A percentile compares a stretch with the other conserved stretches of the same genome.
These are phyloP conservation scores for Fusarium multiceps DNA, from an alignment of 2,329 filamentous ascomycete genomes.

Conservation along the genomic window DNA sequence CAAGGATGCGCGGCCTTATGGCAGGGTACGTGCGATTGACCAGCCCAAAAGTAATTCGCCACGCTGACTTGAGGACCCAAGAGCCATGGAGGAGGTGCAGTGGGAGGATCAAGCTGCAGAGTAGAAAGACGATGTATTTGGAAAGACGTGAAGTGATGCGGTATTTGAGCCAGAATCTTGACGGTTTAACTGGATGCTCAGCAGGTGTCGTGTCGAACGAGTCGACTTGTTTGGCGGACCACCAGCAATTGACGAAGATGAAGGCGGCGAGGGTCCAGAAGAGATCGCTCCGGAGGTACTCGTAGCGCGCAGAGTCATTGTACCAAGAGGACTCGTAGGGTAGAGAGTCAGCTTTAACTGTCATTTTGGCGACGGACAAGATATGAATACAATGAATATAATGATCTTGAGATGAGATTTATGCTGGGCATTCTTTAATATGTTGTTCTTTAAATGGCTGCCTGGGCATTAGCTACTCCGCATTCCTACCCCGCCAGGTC, in stretches of 20 bases:
- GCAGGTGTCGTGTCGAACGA: not conserved
- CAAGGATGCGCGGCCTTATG: slow-evolving; percentile 6
- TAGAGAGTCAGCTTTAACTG: not conserved
- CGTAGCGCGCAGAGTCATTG: slow-evolving; percentile 18
- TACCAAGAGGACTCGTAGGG: slow-evolving; percentile 18
- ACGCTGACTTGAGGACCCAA: slow-evolving; percentile 24
- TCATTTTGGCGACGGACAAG: not conserved
- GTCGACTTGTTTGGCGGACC: slow-evolving; percentile 15
- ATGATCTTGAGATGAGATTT: no score
- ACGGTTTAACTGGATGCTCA: not conserved
- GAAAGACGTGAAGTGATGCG: slow-evolving; percentile 16
- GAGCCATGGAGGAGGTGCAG: slow-evolving; percentile 18
- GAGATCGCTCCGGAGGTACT: slow-evolving; percentile 26
- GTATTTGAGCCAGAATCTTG: slow-evolving; percentile 1
- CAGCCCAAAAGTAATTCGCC: slow-evolving; percentile 14
- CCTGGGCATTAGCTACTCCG: slow-evolving; percentile 1
- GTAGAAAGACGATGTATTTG: not conserved
- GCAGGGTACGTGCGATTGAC: slow-evolving; percentile 25
- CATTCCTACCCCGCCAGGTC: not conserved
- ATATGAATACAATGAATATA: not conserved
- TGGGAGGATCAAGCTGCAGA: not conserved
- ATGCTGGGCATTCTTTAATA: not conserved
- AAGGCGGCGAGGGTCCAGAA: slow-evolving; percentile 28
- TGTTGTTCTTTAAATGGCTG: slow-evolving; percentile 11
- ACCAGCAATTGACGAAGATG: slow-evolving; percentile 21